A percentile compares a stretch with the other conserved stretches of the same genome.
Evolutionary conservation across 176 grass and related monocot genomes (phyloP).

Genomic region (Rhynchospora tenuis): DNA sequence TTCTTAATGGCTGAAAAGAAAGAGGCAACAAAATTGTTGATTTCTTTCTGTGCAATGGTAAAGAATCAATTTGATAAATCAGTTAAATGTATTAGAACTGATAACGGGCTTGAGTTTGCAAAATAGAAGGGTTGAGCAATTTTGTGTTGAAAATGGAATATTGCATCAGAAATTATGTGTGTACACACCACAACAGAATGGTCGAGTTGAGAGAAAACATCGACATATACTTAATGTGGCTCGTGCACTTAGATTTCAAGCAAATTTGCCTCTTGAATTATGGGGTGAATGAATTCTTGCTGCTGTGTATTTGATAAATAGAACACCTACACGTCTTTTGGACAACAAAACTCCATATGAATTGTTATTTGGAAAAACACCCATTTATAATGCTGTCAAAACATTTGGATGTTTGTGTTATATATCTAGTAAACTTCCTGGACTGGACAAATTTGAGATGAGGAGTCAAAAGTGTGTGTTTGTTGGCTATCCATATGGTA

Average conservation of each 20-base stretch:
- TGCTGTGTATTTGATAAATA: background rate
- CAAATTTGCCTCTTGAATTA: background rate
- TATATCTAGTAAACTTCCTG: background rate
- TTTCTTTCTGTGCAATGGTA: too few relatives aligned
- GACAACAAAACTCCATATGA: background rate
- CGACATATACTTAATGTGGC: background rate
- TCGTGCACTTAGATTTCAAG: background rate
- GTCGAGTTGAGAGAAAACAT: background rate
- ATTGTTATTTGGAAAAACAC: background rate
- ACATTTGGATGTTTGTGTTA: conserved; percentile 1
- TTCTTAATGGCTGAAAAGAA: too few relatives aligned
- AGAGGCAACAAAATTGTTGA: too few relatives aligned
- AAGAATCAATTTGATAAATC: background rate
- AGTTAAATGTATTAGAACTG: background rate
- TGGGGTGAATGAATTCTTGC: background rate
- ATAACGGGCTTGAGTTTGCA: background rate
- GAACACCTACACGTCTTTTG: background rate
- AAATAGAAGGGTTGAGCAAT: background rate
- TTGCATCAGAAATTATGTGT: background rate
- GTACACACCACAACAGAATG: background rate
- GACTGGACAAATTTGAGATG: background rate
- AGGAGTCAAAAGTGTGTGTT: background rate
- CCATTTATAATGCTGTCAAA: background rate
- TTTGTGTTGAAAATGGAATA: background rate
- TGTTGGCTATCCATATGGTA: background rate